phyloP scores from a whole-genome alignment of 164 flowering plant species.

The Berberis thunbergii region DNA sequence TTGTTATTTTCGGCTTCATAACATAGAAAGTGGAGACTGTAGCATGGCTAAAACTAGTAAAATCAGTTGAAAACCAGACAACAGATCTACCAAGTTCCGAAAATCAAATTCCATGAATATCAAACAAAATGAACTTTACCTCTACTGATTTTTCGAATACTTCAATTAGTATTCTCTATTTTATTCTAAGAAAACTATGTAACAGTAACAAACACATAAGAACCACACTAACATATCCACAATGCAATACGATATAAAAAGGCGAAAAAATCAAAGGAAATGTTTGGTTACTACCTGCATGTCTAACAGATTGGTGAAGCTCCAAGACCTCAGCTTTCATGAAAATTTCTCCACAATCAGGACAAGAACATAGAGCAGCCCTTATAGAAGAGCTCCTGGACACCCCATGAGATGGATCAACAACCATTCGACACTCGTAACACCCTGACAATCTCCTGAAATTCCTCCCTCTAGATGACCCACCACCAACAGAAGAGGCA shows the following conservation, averaged over 20 bases:
- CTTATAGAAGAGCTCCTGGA: constrained; percentile 60
- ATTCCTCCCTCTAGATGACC: constrained; percentile 60
- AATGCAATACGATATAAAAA: background rate
- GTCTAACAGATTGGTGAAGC: constrained; percentile 77
- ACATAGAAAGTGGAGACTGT: too few relatives aligned
- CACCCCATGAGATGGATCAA: constrained; percentile 67
- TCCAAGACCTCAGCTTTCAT: constrained; percentile 67
- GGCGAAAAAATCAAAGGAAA: background rate
- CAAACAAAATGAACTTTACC: too few relatives aligned
- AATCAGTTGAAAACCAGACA: too few relatives aligned
- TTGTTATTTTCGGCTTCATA: too few relatives aligned
- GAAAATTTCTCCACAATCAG: constrained; percentile 79
- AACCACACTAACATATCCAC: too few relatives aligned
- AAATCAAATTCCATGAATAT: too few relatives aligned
- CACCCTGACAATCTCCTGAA: constrained; percentile 78
- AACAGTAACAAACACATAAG: too few relatives aligned
- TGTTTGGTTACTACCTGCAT: constrained; percentile 54
- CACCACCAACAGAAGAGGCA: constrained; percentile 10
- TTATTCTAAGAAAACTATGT: too few relatives aligned
- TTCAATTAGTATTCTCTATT: too few relatives aligned
- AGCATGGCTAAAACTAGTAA: too few relatives aligned
- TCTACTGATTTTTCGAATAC: too few relatives aligned
- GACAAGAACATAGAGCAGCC: constrained; percentile 50
- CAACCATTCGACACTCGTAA: constrained; percentile 84
- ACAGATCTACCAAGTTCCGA: too few relatives aligned